A percentile compares a stretch with the other conserved stretches of the same genome.
phyloP scores from a whole-genome alignment of 163 green algal species.

The Botryococcus braunii region DNA sequence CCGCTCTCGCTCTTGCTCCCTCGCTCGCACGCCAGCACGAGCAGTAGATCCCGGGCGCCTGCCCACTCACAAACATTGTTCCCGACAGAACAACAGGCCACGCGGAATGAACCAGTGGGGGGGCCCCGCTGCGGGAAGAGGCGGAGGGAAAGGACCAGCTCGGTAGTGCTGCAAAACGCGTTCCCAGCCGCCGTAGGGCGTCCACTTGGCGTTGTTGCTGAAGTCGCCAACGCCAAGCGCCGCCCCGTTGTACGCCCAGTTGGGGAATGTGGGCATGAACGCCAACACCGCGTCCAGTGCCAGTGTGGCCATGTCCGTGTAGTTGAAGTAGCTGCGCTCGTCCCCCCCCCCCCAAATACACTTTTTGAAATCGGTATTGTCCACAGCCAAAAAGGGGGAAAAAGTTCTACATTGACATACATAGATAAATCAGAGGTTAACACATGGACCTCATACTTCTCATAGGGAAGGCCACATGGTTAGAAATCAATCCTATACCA shows the following conservation, averaged over 20 bases:
- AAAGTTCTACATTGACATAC: too few species aligned
- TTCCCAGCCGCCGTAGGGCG: constrained; percentile 13
- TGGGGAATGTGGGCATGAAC: constrained; percentile 17
- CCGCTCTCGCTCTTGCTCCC: too few species aligned
- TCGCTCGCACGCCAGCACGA: too few species aligned
- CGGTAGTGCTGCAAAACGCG: constrained; percentile 9
- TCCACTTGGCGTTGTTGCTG: constrained; percentile 20
- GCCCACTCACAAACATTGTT: too few species aligned
- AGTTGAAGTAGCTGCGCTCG: constrained; percentile 10
- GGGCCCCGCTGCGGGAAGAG: not conserved
- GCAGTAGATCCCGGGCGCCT: too few species aligned
- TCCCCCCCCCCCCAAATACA: not conserved
- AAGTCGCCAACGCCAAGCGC: constrained; percentile 12
- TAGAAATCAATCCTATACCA: too few species aligned
- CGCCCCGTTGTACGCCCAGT: constrained; percentile 16
- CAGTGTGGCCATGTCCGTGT: not conserved
- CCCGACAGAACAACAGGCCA: too few species aligned
- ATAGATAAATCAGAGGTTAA: too few species aligned
- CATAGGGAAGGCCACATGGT: too few species aligned
- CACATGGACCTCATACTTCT: too few species aligned
- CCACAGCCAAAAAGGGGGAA: too few species aligned
- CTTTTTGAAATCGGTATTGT: not conserved
- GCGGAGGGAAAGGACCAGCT: not conserved
- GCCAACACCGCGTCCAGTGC: constrained; percentile 9
- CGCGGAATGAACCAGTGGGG: too few species aligned